Base-by-base conservation (phyloP, 208 protist species). In the Trypanosoma platydactyli region DNA sequence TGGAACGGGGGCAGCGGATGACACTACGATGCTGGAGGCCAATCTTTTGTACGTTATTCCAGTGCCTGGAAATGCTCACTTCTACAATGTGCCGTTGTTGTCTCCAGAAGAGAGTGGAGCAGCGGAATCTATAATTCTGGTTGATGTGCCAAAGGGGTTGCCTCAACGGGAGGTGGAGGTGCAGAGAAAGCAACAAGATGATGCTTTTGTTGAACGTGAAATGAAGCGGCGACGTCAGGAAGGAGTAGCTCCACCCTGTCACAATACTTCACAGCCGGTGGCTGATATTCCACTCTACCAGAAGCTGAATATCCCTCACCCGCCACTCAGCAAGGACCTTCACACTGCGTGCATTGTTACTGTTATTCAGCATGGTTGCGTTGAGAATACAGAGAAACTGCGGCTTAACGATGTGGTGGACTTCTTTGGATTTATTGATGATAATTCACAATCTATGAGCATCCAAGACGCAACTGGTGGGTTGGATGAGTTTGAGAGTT, bases 41-140 rank as follows among this genome's bases (percentile, higher is more conserved):
- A 64, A 73, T 38, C 65, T 74, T 24, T 61, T 91, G 5, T 91
- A 91, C 65, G 86, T 94, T 5, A 83, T 94, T 54, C 89, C 89
- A 0, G 89, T 94, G 5, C 89, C 89, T 6, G 81, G 86, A 9
- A 92, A 92, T 62, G 54, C 50, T 0, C 76, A 86, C 72, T 92
- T 92, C 52, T 94, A 94, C 68, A 22, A 27, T 13, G 16, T 42
- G 13, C 27, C 16, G 11, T 24, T 9, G 33, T 9, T 38, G 5
- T 9, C 3, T 38, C 33, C 5, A 9, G 33, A 38, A 9, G 33
- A 38, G 33, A 9, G 33, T 3, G 33, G 33, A 38, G 33, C 33
- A 9, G 33, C 33, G 9, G 33, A 9, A 9, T 3, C 33, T 3
- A 38, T 38, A 9, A 38, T 30, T 9, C 44, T 40, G 11, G 54